Conservation (phyloP, 495 filamentous ascomycete genomes). For the Chaetomium cochliodes region DNA sequence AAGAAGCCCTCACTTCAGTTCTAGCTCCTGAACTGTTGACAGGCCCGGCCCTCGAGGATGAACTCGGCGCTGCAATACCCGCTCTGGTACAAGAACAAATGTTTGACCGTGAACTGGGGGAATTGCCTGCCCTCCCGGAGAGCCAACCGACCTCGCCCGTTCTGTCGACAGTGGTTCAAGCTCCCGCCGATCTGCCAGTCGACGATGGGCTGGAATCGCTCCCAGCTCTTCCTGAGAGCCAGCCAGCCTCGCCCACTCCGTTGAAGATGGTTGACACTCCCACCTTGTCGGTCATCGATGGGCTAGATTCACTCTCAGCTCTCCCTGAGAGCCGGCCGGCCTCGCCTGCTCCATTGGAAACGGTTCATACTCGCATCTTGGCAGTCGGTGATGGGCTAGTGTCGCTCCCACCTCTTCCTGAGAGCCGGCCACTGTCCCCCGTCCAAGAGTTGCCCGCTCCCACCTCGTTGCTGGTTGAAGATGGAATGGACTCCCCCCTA, state of each 20-base stretch:
- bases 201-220: not conserved
- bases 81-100: not conserved
- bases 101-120: slow-evolving; percentile 9
- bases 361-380: too few relatives aligned
- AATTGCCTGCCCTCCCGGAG: slow-evolving; percentile 19
- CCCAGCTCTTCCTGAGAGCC: slow-evolving; percentile 18
- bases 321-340: slow-evolving; percentile 20
- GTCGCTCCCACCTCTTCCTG: slow-evolving; percentile 14
- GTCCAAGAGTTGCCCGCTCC: not conserved
- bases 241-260: not conserved
- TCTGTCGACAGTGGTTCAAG: not conserved
- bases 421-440: slow-evolving; percentile 1
- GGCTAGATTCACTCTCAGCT: slow-evolving; percentile 9
- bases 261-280: not conserved
- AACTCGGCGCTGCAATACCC: not conserved
- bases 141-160: slow-evolving; percentile 11
- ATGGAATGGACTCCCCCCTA: not conserved
- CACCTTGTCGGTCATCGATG: not conserved
- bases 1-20: not conserved
- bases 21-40: not conserved
- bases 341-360: not conserved
- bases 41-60: not conserved
- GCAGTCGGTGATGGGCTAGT: not conserved
- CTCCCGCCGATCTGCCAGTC: not conserved
- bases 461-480: too few relatives aligned